Percentiles rank a stretch among this genome's conserved stretches.
phyloP scores from a whole-genome alignment of 73 alveolate genomes.

The Tetrahymena malaccensis region DNA sequence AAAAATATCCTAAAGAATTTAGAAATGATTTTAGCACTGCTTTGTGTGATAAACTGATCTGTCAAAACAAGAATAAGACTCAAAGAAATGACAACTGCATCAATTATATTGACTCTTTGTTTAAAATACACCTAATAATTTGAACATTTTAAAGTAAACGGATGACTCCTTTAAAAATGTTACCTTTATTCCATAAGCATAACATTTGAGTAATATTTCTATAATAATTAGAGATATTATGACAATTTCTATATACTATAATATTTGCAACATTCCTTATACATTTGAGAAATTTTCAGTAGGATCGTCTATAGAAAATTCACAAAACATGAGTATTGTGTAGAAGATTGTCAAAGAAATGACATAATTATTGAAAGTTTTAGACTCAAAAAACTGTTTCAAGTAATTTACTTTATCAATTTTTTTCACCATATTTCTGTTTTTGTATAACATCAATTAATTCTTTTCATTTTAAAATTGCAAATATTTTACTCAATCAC shows the following conservation, averaged over 20 bases:
- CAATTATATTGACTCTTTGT: not conserved
- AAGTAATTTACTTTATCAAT: not conserved
- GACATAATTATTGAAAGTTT: not conserved
- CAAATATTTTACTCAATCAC: not conserved
- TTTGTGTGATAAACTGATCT: not conserved
- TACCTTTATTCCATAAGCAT: not conserved
- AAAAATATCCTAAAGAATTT: conserved; percentile 24
- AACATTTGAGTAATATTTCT: not conserved
- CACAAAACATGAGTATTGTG: not conserved
- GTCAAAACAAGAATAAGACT: conserved; percentile 1
- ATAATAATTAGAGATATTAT: not conserved
- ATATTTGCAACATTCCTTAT: not conserved
- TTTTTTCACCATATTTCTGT: not conserved
- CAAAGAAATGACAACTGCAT: conserved; percentile 6
- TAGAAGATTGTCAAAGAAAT: not conserved
- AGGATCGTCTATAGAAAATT: not conserved
- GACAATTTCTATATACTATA: not conserved
- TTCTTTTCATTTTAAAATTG: not conserved
- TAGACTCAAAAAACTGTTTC: not conserved
- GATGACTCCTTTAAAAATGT: too few species aligned
- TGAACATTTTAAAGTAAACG: not conserved
- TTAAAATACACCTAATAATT: conserved; percentile 7
- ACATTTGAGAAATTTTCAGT: not conserved
- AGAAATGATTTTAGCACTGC: not conserved
- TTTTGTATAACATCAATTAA: not conserved